phyloP scores from a whole-genome alignment of 768 basidiomycete species.

The Phanerochaete sordida region DNA sequence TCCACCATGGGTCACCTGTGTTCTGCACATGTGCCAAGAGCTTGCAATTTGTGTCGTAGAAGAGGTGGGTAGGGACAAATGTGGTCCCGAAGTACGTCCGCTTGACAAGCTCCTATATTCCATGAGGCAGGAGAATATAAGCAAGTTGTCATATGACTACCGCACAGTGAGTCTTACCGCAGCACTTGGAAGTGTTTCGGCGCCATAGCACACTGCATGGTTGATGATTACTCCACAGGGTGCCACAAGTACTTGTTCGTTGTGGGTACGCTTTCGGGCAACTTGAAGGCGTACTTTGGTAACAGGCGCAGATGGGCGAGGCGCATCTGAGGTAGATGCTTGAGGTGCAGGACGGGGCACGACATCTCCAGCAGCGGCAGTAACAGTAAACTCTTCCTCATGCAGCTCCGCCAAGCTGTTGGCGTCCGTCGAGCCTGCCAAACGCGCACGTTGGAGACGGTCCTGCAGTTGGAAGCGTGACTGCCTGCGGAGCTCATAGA shows the following conservation, averaged over 20 bases:
- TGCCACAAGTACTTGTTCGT: constrained; percentile 24
- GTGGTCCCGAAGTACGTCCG: constrained; percentile 8
- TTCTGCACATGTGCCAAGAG: constrained; percentile 21
- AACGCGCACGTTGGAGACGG: neutral
- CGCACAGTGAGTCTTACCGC: constrained; percentile 9
- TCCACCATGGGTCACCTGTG: constrained; percentile 19
- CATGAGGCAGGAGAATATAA: constrained; percentile 3
- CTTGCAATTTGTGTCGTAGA: constrained; percentile 28
- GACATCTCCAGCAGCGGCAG: no score
- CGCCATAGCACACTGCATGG: constrained; percentile 18
- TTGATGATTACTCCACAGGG: constrained; percentile 14
- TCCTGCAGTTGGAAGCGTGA: constrained; percentile 7
- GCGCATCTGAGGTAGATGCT: no score
- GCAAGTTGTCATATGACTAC: constrained; percentile 3
- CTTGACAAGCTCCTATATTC: constrained; percentile 11
- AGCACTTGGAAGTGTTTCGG: constrained; percentile 17
- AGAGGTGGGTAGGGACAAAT: constrained; percentile 22
- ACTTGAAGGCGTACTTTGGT: constrained; percentile 1
- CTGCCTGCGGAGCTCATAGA: neutral
- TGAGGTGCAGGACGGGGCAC: no score
- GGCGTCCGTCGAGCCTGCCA: neutral
- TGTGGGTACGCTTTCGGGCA: constrained; percentile 23
- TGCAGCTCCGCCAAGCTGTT: no score
- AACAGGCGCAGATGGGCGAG: no score
- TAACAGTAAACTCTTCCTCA: no score